Base-by-base conservation (phyloP, 140 eudicot species). In the Senecio squalidus region DNA sequence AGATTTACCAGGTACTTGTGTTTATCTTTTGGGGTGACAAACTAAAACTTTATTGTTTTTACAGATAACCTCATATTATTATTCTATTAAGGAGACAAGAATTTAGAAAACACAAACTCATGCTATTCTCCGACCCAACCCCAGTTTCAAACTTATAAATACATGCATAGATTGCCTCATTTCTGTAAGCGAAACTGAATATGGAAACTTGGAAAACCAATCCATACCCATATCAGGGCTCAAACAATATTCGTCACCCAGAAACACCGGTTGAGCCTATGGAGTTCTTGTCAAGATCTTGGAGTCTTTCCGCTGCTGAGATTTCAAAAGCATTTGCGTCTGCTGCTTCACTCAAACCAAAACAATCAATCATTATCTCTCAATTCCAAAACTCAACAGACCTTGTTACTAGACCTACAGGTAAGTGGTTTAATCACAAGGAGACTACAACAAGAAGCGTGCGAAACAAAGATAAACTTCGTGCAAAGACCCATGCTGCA, bases 261-360 rank as follows among this genome's bases (percentile, higher is more conserved):
- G 69, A 86, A 44, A 91, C 96, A 20, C 96, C 98, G 11, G 60
- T 43, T 46, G 98, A 86, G 81, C 92, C 96, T 9, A 78, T 91
- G 92, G 94, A 91, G 63, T 91, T 86, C 63, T 53, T 91, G 71
- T 86, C 98, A 15, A 74, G 96, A 63, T 91, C 98, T 30, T 91
- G 97, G 97, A 90, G 95, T 60, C 45, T 86, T 33, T 85, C 97
- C 55, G 97, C 94, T 11, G 68, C 64, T 1, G 94, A 90, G 46
- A 74, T 90, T 49, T 82, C 94, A 2, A 81, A 81, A 66, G 98
- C 94, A 36, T 81, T 91, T 43, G 87, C 98, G n/a, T n/a, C n/a
- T n/a, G n/a, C n/a, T n/a, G n/a, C n/a, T 20, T 39, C 75, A 47
- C 38, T 82, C 7, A 83, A 50, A 67, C 82, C 20, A 64, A 60